Evolutionary conservation across 805 yeast species (phyloP), one percentile per base, ranked within the genome.

Genomic region (Saccharomyces cerevisiae): DNA sequence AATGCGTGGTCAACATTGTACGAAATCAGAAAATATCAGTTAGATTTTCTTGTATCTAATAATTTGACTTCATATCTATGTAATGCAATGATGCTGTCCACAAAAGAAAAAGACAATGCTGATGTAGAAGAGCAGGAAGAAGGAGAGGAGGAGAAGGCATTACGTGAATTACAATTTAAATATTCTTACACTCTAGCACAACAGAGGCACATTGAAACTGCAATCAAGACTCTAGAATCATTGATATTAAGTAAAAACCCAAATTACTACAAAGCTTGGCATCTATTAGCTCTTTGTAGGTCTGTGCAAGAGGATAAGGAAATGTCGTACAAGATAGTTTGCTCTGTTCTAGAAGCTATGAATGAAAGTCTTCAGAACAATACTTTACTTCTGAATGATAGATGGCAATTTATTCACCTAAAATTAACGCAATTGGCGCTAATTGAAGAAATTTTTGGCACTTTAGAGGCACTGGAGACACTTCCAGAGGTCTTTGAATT

Each of bases 401-500:
- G 78, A 61, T 72, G 78, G 70, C 82, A 78, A 54, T 77, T 83
- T 53, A 64, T 84, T 51, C 87, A 88, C 64, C 75, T 89, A 65
- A 87, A 87, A 61, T 75, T 87, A 69, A 85, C 96, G 0, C 88
- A 85, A 61, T 71, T 89, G 41, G 82, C 88, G 1, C 72, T 89
- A n/a, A 71, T 82, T 51, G 90, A 86, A 61, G 76, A 80, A 5
- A 72, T 79, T 3, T 75, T 79, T 54, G 92, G 89, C 6, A 69
- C 77, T 0, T 73, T 76, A 29, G 79, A 79, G 47, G 81, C 89
- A 0, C 66, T 88, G 55, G 88, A 84, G 46, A 73, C 76, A 50
- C 65, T 90, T n/a, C 79, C 87, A 1, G 89, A 81, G 48, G 76
- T 88, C 9, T 85, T 89, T 59, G 77, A 74, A 10, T 65, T 85